Evolutionary conservation across 768 basidiomycete genomes (phyloP).

Genomic region (Kwoniella mangroviensis): DNA sequence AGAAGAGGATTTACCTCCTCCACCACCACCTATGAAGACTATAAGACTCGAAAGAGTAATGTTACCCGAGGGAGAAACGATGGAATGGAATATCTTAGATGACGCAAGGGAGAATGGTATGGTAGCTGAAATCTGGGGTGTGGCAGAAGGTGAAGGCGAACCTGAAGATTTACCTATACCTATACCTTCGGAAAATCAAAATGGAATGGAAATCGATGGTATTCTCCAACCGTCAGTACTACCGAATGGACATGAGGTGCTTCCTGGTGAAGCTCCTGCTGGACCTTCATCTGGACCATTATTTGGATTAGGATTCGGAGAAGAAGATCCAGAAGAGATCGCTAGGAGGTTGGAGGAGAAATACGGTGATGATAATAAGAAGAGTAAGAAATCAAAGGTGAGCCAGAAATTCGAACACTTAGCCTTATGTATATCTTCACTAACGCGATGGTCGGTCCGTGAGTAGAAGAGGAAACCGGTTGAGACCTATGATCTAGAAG

Average conservation of each 20-base stretch:
- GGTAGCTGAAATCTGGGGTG: constrained; percentile 35
- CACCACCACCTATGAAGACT: constrained; percentile 50
- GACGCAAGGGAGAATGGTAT: constrained; percentile 45
- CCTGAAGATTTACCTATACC: neutral
- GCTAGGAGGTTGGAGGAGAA: constrained; percentile 48
- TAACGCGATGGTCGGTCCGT: too few species aligned
- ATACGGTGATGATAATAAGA: constrained; percentile 40
- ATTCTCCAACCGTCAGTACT: neutral
- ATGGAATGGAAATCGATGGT: constrained; percentile 12
- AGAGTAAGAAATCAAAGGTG: constrained; percentile 34
- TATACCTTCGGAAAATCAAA: neutral
- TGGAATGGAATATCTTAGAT: constrained; percentile 47
- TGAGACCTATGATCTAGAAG: constrained; percentile 82
- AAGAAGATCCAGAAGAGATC: constrained; percentile 41
- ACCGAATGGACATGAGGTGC: neutral
- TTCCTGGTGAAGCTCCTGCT: constrained; percentile 14
- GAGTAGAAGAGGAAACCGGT: constrained; percentile 52
- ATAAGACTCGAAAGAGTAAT: constrained; percentile 41
- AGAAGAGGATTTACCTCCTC: constrained; percentile 45
- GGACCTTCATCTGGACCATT: constrained; percentile 22
- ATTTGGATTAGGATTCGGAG: constrained; percentile 22
- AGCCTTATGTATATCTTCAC: too few species aligned
- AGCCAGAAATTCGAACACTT: too few species aligned
- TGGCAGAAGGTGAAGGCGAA: constrained; percentile 23
- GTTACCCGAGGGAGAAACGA: constrained; percentile 25